Evolutionary conservation across 2,329 filamentous ascomycete species (phyloP).

Genomic region (Penicillium hordei): DNA sequence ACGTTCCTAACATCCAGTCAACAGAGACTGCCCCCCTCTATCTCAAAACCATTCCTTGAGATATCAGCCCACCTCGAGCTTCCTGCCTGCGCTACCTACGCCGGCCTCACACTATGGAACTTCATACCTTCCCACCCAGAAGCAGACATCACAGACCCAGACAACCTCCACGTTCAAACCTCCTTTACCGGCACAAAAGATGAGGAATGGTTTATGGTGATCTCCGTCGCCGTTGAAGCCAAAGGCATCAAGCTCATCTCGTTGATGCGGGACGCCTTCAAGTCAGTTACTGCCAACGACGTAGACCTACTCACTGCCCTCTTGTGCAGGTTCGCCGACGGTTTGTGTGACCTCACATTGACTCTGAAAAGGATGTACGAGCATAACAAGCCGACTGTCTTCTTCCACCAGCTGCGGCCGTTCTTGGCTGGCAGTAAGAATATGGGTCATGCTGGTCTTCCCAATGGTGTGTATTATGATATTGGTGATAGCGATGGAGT

Average conservation of each 20-base stretch:
- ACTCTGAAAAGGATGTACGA: slow-evolving; percentile 55
- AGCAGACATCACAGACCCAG: slow-evolving; percentile 38
- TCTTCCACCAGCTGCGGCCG: slow-evolving; percentile 55
- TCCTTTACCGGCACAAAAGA: slow-evolving; percentile 43
- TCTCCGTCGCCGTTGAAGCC: slow-evolving; percentile 55
- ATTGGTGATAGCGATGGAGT: slow-evolving; percentile 47
- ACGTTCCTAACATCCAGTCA: slow-evolving; percentile 1
- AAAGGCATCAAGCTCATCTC: slow-evolving; percentile 49
- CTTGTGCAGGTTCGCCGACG: slow-evolving; percentile 43
- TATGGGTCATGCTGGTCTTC: slow-evolving; percentile 53
- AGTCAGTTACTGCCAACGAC: slow-evolving; percentile 45
- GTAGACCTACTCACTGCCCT: slow-evolving; percentile 38
- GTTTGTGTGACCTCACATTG: slow-evolving; percentile 43
- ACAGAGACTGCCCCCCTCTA: slow-evolving; percentile 39
- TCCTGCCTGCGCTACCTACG: slow-evolving; percentile 46
- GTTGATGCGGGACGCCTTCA: slow-evolving; percentile 50
- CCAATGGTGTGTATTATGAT: slow-evolving; percentile 55
- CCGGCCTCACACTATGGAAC: slow-evolving; percentile 45
- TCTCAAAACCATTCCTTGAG: slow-evolving; percentile 39
- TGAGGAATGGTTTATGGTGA: slow-evolving; percentile 52
- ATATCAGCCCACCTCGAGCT: slow-evolving; percentile 39
- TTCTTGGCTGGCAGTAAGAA: slow-evolving; percentile 55
- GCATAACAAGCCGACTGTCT: slow-evolving; percentile 48
- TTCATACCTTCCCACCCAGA: slow-evolving; percentile 26
- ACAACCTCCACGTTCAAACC: slow-evolving; percentile 35